phyloP scores from a whole-genome alignment of 768 basidiomycete species.

The Pleurotus djamor region DNA sequence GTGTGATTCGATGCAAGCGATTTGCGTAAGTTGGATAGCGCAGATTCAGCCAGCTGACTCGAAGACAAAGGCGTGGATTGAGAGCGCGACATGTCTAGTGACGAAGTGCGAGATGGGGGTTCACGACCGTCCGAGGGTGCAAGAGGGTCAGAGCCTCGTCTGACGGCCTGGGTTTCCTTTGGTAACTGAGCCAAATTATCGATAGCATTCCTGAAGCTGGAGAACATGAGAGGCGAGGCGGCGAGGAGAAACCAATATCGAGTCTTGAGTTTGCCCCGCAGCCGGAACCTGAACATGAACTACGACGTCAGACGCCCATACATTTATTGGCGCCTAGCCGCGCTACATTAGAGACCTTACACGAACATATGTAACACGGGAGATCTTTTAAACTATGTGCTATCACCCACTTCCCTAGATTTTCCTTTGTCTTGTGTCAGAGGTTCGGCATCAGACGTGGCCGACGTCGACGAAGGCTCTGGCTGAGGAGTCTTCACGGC shows the following conservation, averaged over 20 bases:
- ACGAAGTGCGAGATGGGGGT: conserved; percentile 29
- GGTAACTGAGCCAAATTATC: conserved; percentile 61
- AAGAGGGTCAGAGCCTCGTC: conserved; percentile 28
- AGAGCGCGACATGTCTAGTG: conserved; percentile 24
- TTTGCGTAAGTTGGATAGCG: conserved; percentile 61
- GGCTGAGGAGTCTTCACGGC: background rate
- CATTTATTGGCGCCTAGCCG: background rate
- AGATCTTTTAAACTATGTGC: background rate
- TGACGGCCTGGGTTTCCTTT: conserved; percentile 9
- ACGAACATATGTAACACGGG: no score
- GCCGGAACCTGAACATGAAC: background rate
- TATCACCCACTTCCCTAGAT: conserved; percentile 51
- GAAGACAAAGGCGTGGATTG: conserved; percentile 39
- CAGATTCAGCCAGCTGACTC: conserved; percentile 57
- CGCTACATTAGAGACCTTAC: no score
- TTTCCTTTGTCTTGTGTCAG: conserved; percentile 39
- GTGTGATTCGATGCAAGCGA: conserved; percentile 54
- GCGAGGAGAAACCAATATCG: background rate
- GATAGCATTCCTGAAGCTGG: conserved; percentile 69
- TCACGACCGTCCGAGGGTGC: conserved; percentile 13
- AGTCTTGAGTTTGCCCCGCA: background rate
- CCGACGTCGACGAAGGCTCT: conserved; percentile 11
- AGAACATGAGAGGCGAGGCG: conserved; percentile 55
- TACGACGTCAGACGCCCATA: conserved; percentile 3
- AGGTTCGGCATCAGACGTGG: background rate